A percentile compares a stretch with the other conserved stretches of the same genome.
These are phyloP conservation scores for Clonostachys rosea DNA, from an alignment of 2,329 filamentous ascomycete genomes.

Conservation along the genomic window DNA sequence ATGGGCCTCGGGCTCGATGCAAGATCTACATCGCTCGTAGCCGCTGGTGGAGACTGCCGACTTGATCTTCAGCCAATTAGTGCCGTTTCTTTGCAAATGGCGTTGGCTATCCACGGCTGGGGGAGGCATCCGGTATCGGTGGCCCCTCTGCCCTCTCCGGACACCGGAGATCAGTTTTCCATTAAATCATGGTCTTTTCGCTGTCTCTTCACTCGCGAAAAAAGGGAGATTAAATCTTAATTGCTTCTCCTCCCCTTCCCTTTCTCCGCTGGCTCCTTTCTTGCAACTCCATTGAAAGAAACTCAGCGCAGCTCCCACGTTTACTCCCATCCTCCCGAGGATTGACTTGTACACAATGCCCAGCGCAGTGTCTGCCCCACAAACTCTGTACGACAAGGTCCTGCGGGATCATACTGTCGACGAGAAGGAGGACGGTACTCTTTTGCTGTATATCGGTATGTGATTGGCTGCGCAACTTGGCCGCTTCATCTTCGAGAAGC, in stretches of 20 bases:
- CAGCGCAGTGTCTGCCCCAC: constrained; percentile 63
- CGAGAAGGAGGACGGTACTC: constrained; percentile 88
- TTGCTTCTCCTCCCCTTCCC: not conserved
- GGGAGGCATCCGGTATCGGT: not conserved
- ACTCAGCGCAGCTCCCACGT: too few relatives aligned
- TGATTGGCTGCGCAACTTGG: not conserved
- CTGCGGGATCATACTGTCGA: constrained; percentile 92
- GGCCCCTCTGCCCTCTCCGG: not conserved
- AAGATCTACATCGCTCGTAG: too few relatives aligned
- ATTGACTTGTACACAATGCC: constrained; percentile 58
- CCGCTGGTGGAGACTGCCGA: too few relatives aligned
- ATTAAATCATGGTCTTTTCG: not conserved
- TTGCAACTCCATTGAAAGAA: too few relatives aligned
- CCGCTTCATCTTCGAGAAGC: too few relatives aligned
- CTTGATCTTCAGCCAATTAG: not conserved
- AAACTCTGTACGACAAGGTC: constrained; percentile 97
- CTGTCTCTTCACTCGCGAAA: not conserved
- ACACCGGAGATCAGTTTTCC: not conserved
- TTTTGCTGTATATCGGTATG: constrained; percentile 86
- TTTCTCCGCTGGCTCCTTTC: not conserved
- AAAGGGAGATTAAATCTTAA: not conserved
- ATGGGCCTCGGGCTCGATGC: too few relatives aligned
- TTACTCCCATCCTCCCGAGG: too few relatives aligned
- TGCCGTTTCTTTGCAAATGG: not conserved
- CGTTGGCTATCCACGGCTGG: not conserved